These are phyloP conservation scores for Clarkia xantiana DNA, from an alignment of 345 rosid genomes.

Conservation along the genomic window DNA sequence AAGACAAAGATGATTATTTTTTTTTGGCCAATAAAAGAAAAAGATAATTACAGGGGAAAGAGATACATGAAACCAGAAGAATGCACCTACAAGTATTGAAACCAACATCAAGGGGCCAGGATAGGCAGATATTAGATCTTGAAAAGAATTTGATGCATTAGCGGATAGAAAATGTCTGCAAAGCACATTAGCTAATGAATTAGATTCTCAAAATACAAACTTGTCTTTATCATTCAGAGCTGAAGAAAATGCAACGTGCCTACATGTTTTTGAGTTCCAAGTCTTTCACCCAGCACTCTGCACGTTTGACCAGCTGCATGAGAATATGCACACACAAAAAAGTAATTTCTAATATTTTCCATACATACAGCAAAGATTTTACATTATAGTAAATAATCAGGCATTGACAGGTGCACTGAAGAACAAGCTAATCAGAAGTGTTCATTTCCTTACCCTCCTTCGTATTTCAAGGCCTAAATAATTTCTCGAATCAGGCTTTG, in stretches of 20 bases:
- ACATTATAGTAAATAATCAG: conserved; percentile 3
- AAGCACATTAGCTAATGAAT: conserved; percentile 11
- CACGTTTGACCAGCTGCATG: conserved; percentile 69
- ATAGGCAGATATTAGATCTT: conserved; percentile 40
- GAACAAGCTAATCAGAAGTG: conserved; percentile 13
- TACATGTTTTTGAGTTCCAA: conserved; percentile 66
- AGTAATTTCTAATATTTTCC: conserved; percentile 1
- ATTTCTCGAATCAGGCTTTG: conserved; percentile 34
- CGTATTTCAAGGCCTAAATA: conserved; percentile 89
- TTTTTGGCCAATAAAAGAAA: too few relatives aligned
- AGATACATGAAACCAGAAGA: background rate
- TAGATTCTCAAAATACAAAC: conserved; percentile 2
- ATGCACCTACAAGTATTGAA: conserved; percentile 61
- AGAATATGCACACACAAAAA: conserved; percentile 10
- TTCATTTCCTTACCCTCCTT: conserved; percentile 43
- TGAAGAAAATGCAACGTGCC: conserved; percentile 5
- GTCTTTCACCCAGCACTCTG: conserved; percentile 68
- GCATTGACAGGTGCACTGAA: conserved; percentile 14
- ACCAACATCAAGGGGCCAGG: conserved; percentile 75
- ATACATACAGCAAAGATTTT: background rate
- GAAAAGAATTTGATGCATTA: conserved; percentile 67
- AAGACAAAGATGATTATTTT: too few relatives aligned
- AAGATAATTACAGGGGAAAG: background rate
- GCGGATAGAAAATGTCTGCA: conserved; percentile 78
- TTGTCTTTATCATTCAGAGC: background rate